phyloP scores from a whole-genome alignment of 164 flowering plant genomes.

The Macadamia integrifolia region DNA sequence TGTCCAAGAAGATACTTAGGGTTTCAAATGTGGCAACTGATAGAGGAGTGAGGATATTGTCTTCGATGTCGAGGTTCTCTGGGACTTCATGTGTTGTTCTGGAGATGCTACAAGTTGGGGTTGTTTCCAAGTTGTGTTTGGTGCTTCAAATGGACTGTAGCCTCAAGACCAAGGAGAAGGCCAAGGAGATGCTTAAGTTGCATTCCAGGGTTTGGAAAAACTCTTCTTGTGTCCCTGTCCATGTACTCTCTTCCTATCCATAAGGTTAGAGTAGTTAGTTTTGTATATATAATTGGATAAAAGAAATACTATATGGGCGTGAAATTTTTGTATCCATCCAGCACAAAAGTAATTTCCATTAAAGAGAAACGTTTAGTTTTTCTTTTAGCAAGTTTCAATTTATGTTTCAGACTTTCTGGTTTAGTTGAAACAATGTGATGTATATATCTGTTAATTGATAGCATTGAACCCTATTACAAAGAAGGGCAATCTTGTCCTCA shows the following conservation, averaged over 20 bases:
- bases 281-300: no score
- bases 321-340: no score
- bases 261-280: not conserved
- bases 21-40: slow-evolving; percentile 67
- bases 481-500: no score
- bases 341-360: no score
- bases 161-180: slow-evolving; percentile 56
- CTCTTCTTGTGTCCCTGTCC: slow-evolving; percentile 54
- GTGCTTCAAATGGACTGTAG: slow-evolving; percentile 56
- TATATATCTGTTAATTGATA: no score
- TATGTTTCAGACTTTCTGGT: no score
- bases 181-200: slow-evolving; percentile 53
- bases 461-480: no score
- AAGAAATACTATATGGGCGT: no score
- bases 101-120: slow-evolving; percentile 85
- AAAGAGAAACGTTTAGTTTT: no score
- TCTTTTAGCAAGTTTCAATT: no score
- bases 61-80: slow-evolving; percentile 44
- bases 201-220: slow-evolving; percentile 72
- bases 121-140: slow-evolving; percentile 70
- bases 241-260: slow-evolving; percentile 56
- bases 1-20: slow-evolving; percentile 78
- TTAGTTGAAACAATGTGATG: no score
- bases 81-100: slow-evolving; percentile 47
- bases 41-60: slow-evolving; percentile 57